Percentiles rank a stretch among this genome's conserved stretches.
Conservation (phyloP, 768 basidiomycete genomes). For the Hortiboletus flavorubellus region DNA sequence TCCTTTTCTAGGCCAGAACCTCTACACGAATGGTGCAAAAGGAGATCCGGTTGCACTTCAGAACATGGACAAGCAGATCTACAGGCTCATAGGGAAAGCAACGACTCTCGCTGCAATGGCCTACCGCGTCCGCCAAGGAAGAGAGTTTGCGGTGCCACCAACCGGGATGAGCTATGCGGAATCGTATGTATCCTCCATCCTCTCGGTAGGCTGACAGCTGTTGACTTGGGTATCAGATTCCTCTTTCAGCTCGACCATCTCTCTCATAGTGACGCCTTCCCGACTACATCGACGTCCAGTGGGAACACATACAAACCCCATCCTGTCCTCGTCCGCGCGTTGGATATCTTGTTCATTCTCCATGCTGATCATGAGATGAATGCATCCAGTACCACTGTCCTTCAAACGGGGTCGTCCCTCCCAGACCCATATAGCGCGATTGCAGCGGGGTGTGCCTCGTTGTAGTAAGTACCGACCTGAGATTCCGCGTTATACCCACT, state of each 20-base stretch:
- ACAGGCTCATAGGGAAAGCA: conserved; percentile 82
- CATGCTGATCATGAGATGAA: conserved; percentile 93
- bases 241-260: conserved; percentile 89
- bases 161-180: conserved; percentile 80
- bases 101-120: conserved; percentile 94
- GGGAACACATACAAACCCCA: conserved; percentile 66
- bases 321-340: conserved; percentile 80
- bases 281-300: conserved; percentile 39
- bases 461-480: conserved; percentile 61
- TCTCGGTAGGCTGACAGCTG: neutral
- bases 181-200: conserved; percentile 44
- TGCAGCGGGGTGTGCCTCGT: conserved; percentile 83
- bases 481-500: neutral
- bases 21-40: conserved; percentile 69
- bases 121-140: conserved; percentile 87
- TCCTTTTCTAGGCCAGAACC: conserved; percentile 56
- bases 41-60: conserved; percentile 64
- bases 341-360: conserved; percentile 84
- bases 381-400: conserved; percentile 78
- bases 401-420: conserved; percentile 85
- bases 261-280: conserved; percentile 30
- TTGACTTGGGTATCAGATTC: conserved; percentile 47
- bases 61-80: conserved; percentile 91
- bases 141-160: conserved; percentile 83
- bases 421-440: conserved; percentile 90